Evolutionary conservation across 2,329 filamentous ascomycete species (phyloP).

Genomic region (Xylaria sp.): DNA sequence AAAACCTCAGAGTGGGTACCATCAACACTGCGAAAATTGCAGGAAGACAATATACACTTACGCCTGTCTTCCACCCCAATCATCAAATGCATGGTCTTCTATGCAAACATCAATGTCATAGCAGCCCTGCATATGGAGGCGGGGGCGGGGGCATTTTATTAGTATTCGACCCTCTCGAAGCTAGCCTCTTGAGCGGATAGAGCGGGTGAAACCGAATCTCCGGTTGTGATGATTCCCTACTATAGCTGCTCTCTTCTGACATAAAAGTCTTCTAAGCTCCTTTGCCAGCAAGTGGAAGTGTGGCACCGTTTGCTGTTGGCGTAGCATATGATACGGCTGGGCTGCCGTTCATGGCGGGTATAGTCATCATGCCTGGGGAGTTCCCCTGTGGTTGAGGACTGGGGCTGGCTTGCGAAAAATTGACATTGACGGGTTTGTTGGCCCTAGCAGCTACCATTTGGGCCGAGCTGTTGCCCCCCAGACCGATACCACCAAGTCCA

Average conservation of each 20-base stretch:
- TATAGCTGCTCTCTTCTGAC: conserved; percentile 29
- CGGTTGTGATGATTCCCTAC: conserved; percentile 32
- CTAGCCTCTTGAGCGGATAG: conserved; percentile 24
- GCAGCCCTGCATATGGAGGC: neutral
- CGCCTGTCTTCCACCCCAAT: neutral
- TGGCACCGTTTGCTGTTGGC: conserved; percentile 37
- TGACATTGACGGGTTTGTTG: conserved; percentile 39
- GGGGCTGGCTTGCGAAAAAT: conserved; percentile 42
- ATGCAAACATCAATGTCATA: neutral
- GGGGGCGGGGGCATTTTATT: neutral
- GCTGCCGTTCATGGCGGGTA: conserved; percentile 43
- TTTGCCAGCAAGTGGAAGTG: conserved; percentile 36
- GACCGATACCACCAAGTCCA: conserved; percentile 47
- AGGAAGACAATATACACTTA: conserved; percentile 1
- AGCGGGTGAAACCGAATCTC: conserved; percentile 32
- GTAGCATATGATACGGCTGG: conserved; percentile 33
- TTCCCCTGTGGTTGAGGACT: conserved; percentile 43
- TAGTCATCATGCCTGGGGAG: conserved; percentile 35
- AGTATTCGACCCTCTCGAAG: conserved; percentile 6
- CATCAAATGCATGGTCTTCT: neutral
- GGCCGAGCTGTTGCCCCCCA: conserved; percentile 42
- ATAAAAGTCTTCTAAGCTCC: conserved; percentile 43
- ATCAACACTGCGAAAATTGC: neutral
- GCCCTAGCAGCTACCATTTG: conserved; percentile 42
- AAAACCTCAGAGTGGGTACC: neutral